Base-by-base conservation (phyloP, 768 basidiomycete species). In the Rhizopogon sp. region DNA sequence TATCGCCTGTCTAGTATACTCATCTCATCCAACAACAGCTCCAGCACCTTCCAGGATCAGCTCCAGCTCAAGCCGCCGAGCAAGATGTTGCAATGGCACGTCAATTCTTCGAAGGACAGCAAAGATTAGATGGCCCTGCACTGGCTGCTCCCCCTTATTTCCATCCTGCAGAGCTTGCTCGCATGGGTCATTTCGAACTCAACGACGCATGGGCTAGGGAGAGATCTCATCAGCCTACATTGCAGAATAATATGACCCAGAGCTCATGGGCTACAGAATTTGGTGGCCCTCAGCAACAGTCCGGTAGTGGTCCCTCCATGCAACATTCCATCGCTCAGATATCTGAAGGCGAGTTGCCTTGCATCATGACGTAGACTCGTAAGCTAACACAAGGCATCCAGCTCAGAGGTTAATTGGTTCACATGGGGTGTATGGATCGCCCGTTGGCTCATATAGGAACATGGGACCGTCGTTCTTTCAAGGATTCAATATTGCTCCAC, bases 61-160 rank as follows among this genome's bases (percentile, higher is more conserved):
- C 80, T 0, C 66, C 75, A 16, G 60, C 69, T 22, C 73, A 74
- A 50, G 75, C 81, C 35, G 80, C 74, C 56, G 81, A 84, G 60
- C 86, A 83, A 49, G 90, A 93, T 69, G 68, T 84, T 45, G 79
- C 82, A 13, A 79, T 90, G 58, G 90, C 90, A 28, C 83, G 86
- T 43, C 88, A 88, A 60, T 93, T 93, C 68, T 93, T 93, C 64
- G 79, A 85, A 56, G 66, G 72, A 2, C 72, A 76, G 20, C 66
- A 64, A 22, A 62, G 69, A 17, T 64, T 68, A 1, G 60, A 67
- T 29, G 65, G 60, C 9, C 73, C 73, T 13, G 68, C 71, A 37
- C 73, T 75, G 56, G 61, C 68, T 31, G 58, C 72, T 37, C 68
- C 69, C 2, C 66, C 71, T 40, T 66, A 70, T 22, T 25, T 64